Evolutionary conservation across 31 red algal species (phyloP).

Genomic region (Endocladia muricata): DNA sequence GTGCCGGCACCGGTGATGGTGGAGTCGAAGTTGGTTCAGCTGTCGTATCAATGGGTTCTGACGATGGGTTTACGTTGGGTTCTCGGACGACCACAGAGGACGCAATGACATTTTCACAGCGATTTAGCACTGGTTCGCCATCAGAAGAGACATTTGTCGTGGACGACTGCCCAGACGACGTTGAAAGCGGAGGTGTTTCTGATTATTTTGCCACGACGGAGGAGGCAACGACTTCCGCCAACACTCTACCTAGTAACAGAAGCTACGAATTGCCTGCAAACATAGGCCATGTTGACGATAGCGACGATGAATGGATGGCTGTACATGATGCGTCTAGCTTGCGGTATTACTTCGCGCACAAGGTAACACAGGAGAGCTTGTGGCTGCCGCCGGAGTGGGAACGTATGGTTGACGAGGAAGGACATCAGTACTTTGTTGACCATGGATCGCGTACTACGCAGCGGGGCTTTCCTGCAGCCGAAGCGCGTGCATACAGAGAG

Average conservation of each 20-base stretch:
- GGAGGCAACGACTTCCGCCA: background rate
- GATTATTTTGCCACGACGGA: background rate
- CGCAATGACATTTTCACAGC: conserved; percentile 6
- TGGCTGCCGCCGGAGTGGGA: conserved; percentile 68
- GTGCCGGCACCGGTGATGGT: conserved; percentile 29
- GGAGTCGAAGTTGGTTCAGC: conserved; percentile 29
- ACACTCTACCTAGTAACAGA: too few species aligned
- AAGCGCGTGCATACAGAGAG: conserved; percentile 51
- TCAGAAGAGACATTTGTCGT: conserved; percentile 1
- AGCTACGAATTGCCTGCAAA: too few species aligned
- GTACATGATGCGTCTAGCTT: conserved; percentile 17
- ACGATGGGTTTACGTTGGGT: conserved; percentile 26
- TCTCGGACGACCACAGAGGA: conserved; percentile 36
- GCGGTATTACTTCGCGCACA: conserved; percentile 48
- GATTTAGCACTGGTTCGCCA: conserved; percentile 11
- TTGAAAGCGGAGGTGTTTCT: background rate
- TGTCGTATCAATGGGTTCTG: conserved; percentile 10
- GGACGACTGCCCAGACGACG: background rate
- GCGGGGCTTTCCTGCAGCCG: conserved; percentile 42
- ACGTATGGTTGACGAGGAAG: conserved; percentile 49
- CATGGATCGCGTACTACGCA: conserved; percentile 46
- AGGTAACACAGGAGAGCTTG: conserved; percentile 56
- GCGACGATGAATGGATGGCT: conserved; percentile 45
- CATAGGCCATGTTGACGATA: too few species aligned
- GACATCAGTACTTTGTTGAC: conserved; percentile 60